A percentile compares a stretch with the other conserved stretches of the same genome.
Evolutionary conservation across 108 stramenopile species (phyloP).

Genomic region (Conticribra weissflogii): DNA sequence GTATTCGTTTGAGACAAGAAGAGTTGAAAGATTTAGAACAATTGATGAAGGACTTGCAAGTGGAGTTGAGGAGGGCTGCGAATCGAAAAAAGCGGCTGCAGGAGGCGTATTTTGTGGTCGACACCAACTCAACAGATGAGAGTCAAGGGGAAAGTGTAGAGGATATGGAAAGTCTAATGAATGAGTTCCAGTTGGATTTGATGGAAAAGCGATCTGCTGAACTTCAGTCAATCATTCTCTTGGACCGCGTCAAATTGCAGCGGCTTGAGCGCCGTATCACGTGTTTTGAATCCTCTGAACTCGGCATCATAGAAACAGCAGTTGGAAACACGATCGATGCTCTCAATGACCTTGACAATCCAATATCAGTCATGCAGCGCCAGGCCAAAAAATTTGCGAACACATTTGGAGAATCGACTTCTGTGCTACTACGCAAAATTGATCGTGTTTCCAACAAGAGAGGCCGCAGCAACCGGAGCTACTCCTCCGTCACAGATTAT

Average conservation of each 20-base stretch:
- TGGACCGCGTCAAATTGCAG: slow-evolving; percentile 63
- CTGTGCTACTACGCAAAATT: slow-evolving; percentile 61
- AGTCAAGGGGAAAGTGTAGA: slow-evolving; percentile 8
- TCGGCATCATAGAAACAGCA: slow-evolving; percentile 32
- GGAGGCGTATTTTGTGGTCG: not conserved
- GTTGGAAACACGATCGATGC: slow-evolving; percentile 40
- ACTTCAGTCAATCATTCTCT: slow-evolving; percentile 55
- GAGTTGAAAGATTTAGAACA: slow-evolving; percentile 24
- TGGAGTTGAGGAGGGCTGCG: not conserved
- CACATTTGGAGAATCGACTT: slow-evolving; percentile 49
- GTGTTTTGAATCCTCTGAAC: slow-evolving; percentile 48
- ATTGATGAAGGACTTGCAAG: slow-evolving; percentile 16
- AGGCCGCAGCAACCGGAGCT: slow-evolving; percentile 55
- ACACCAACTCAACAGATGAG: slow-evolving; percentile 19
- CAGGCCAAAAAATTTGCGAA: slow-evolving; percentile 29
- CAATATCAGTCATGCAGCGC: slow-evolving; percentile 27
- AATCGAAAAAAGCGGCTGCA: not conserved
- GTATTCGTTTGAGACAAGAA: slow-evolving; percentile 34
- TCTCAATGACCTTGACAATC: slow-evolving; percentile 44
- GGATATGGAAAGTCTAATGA: slow-evolving; percentile 15
- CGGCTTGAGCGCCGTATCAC: slow-evolving; percentile 56
- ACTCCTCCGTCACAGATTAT: slow-evolving; percentile 55
- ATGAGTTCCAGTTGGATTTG: slow-evolving; percentile 45
- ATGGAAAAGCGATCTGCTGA: slow-evolving; percentile 58
- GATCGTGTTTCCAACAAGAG: slow-evolving; percentile 51